A percentile compares a stretch with the other conserved stretches of the same genome.
Evolutionary conservation across 2,329 filamentous ascomycete species (phyloP).

Genomic region (Curvularia sp.): DNA sequence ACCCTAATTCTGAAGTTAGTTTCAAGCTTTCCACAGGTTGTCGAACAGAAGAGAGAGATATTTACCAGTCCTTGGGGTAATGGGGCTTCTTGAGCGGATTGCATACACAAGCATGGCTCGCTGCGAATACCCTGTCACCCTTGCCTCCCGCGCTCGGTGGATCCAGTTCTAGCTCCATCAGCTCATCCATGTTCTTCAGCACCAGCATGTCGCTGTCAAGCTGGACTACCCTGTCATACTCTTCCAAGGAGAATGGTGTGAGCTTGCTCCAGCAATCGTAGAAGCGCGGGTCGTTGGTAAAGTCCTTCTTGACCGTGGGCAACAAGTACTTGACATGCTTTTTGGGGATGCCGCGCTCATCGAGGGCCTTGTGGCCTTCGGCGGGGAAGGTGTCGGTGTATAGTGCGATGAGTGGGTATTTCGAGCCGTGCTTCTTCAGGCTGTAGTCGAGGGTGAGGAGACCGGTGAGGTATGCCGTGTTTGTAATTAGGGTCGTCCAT

Average conservation of each 20-base stretch:
- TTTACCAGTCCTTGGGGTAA: slow-evolving; percentile 76
- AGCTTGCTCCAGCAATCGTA: slow-evolving; percentile 92
- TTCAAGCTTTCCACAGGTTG: not conserved
- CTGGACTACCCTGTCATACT: slow-evolving; percentile 82
- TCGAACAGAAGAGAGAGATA: not conserved
- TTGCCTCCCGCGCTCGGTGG: slow-evolving; percentile 58
- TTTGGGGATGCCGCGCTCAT: slow-evolving; percentile 71
- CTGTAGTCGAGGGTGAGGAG: slow-evolving; percentile 83
- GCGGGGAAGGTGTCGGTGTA: slow-evolving; percentile 80
- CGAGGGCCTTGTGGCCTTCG: slow-evolving; percentile 72
- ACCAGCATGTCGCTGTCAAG: slow-evolving; percentile 91
- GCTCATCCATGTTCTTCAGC: slow-evolving; percentile 84
- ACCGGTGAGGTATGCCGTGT: slow-evolving; percentile 80
- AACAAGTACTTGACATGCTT: slow-evolving; percentile 76
- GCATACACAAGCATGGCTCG: slow-evolving; percentile 84
- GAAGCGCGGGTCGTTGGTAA: slow-evolving; percentile 80
- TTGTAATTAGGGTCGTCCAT: slow-evolving; percentile 89
- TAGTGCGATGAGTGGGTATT: slow-evolving; percentile 81
- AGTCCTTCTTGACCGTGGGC: slow-evolving; percentile 71
- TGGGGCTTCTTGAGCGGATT: slow-evolving; percentile 80
- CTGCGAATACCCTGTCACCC: slow-evolving; percentile 76
- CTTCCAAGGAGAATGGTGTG: slow-evolving; percentile 74
- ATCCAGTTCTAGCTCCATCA: slow-evolving; percentile 84
- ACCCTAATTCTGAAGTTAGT: slow-evolving; percentile 43
- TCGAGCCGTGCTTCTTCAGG: slow-evolving; percentile 68